Conservation (phyloP, 1,139 yeast species). For the Casaregolazyma suthepensis region DNA sequence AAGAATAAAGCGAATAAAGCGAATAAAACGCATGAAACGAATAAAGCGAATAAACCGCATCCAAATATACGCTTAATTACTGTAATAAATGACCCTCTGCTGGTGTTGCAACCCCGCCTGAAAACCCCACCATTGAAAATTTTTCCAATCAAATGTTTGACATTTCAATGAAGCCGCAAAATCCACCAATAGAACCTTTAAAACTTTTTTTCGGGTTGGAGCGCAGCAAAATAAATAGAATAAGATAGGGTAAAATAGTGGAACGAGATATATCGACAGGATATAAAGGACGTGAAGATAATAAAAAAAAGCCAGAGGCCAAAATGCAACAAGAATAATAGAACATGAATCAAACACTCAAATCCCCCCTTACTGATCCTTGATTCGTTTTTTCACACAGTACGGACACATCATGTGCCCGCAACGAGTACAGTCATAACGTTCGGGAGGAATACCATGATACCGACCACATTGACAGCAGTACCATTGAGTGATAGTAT, state of each 20-base stretch:
- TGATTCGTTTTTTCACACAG: conserved; percentile 28
- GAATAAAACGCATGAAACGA: not conserved
- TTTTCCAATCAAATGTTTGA: not conserved
- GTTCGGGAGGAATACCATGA: conserved; percentile 30
- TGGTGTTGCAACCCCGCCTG: not conserved
- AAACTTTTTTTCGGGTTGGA: not conserved
- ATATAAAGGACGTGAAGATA: not conserved
- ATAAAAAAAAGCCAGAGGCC: not conserved
- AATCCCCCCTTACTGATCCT: conserved; percentile 14
- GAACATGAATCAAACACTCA: not conserved
- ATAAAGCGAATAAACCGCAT: not conserved
- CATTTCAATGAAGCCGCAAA: not conserved
- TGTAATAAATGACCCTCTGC: too few species aligned
- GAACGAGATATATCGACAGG: not conserved
- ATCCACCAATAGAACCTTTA: not conserved
- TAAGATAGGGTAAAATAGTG: not conserved
- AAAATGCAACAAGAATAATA: conserved; percentile 5
- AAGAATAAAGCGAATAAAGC: too few species aligned
- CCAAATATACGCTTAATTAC: too few species aligned
- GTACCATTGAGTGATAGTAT: conserved; percentile 34
- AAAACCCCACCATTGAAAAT: not conserved
- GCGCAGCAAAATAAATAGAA: not conserved
- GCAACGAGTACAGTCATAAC: conserved; percentile 33
- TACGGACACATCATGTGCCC: conserved; percentile 35
- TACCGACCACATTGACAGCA: conserved; percentile 35